Evolutionary conservation across 2,329 filamentous ascomycete species (phyloP), one percentile per base, ranked within the genome.

Genomic region (Aureobasidium sp.): DNA sequence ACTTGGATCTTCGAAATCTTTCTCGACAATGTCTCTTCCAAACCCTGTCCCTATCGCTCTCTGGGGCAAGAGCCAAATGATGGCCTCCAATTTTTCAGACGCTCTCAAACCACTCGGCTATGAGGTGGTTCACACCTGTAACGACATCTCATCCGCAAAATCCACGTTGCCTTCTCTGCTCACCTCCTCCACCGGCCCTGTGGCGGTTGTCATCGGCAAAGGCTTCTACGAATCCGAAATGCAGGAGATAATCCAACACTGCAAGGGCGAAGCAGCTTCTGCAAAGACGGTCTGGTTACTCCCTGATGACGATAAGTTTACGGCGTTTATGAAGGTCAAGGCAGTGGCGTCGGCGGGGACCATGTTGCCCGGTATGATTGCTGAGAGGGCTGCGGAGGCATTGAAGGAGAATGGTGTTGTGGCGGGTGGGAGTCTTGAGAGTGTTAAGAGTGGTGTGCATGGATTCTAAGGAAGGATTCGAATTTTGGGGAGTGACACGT

Each of bases 371-470:
- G 32, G 52, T 32, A 34, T 63, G 44, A 59, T 63, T 58, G 61
- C 61, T 21, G 54, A 63, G 29, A 59, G 61, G 8, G 61, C 53
- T 10, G 27, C 36, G 15, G 27, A n/a, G n/a, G 30, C 41, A 25
- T 59, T 63, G 61, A 53, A 21, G 39, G 53, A 63, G 54, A 50
- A 53, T 50, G 61, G 61, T n/a, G 45, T 63, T 41, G 54, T 52
- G 16, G 41, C 32, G 41, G 61, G 61, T 21, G 45, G 15, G 1
- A 36, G 27, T 36, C n/a, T 52, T 44, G 57, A 60, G n/a, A 27
- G 36, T 9, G 29, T 50, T 6, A 44, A 60, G 37, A 52, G 57
- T 52, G 57, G 57, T 50, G 57, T 60, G 2, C 36, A 47, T 44
- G 57, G 47, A 11, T 60, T 60, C 15, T 60, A 21, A n/a, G 10